These are phyloP conservation scores for Aurinia saxatilis DNA, from an alignment of 345 rosid genomes.

Conservation along the genomic window DNA sequence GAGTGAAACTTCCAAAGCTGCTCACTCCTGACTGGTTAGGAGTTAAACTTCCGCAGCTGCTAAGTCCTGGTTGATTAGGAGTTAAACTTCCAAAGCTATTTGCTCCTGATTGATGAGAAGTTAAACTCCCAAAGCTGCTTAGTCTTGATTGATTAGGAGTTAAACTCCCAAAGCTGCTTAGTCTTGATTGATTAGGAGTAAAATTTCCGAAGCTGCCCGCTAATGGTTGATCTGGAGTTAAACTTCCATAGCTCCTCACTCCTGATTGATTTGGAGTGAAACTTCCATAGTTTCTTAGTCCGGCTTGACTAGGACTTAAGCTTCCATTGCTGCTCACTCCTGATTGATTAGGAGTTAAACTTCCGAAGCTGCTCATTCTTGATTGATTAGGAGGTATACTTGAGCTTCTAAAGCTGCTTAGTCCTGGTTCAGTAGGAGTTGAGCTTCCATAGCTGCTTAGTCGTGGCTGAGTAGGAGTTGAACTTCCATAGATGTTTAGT, in stretches of 20 bases:
- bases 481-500: background rate
- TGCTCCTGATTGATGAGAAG: background rate
- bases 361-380: background rate
- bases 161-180: background rate
- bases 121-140: background rate
- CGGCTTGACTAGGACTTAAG: background rate
- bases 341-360: background rate
- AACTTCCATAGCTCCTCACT: background rate
- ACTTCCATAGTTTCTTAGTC: background rate
- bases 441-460: background rate
- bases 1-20: background rate
- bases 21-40: background rate
- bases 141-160: background rate
- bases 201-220: background rate
- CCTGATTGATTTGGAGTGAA: background rate
- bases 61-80: background rate
- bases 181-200: background rate
- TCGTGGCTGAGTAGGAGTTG: background rate
- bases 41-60: background rate
- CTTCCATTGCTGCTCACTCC: conserved; percentile 3
- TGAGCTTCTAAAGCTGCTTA: background rate
- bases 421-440: background rate
- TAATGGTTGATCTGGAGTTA: background rate
- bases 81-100: background rate
- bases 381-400: background rate